phyloP scores from a whole-genome alignment of 805 yeast genomes.

The Candida cerambycidarum region DNA sequence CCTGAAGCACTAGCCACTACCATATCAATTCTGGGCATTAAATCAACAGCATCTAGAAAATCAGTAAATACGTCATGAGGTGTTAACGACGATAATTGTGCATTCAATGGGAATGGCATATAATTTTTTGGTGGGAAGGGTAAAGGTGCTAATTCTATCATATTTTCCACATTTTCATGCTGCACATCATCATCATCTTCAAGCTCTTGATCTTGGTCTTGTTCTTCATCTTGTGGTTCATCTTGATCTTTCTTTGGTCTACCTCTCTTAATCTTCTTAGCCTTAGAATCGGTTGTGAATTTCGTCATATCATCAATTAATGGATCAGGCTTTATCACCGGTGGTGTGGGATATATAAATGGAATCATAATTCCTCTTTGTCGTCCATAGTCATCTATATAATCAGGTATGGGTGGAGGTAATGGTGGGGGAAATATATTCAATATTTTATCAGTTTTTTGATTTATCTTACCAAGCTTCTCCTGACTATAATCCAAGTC shows the following conservation, averaged over 20 bases:
- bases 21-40: conserved; percentile 43
- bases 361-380: conserved; percentile 41
- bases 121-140: conserved; percentile 47
- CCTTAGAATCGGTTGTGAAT: neutral
- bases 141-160: conserved; percentile 35
- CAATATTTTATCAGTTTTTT: conserved; percentile 17
- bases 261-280: neutral
- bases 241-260: conserved; percentile 5
- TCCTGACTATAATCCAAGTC: conserved; percentile 22
- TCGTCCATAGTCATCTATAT: neutral
- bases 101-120: conserved; percentile 44
- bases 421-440: conserved; percentile 39
- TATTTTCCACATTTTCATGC: conserved; percentile 3
- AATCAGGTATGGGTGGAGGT: conserved; percentile 28
- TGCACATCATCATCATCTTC: conserved; percentile 1
- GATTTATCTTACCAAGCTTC: conserved; percentile 13
- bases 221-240: neutral
- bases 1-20: conserved; percentile 49
- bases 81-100: conserved; percentile 32
- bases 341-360: conserved; percentile 45
- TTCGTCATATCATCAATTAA: conserved; percentile 11
- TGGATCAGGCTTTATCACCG: conserved; percentile 30
- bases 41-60: conserved; percentile 35
- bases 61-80: conserved; percentile 38
- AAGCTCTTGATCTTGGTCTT: neutral